Base-by-base conservation (phyloP, 2,329 filamentous ascomycete genomes). In the Bretziella fagacearum region DNA sequence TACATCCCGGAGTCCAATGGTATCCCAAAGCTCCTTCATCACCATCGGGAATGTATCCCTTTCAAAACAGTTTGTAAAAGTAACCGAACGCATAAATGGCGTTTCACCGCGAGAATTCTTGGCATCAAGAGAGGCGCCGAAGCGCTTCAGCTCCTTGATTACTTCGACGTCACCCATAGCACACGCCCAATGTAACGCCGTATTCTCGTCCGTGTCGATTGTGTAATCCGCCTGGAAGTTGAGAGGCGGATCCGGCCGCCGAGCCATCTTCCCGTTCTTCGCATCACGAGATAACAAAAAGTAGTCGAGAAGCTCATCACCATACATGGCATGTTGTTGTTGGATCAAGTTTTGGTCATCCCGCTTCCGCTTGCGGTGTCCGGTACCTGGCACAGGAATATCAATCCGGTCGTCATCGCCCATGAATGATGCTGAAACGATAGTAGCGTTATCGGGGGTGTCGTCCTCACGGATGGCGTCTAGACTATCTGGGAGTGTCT, bases 1-100 rank as follows among this genome's bases (percentile, higher is more conserved):
- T 60, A 76, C 78, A 58, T 98, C 91, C 18, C 81, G 73, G 50
- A 77, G 76, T 46, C 81, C 79, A 32, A 94, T 77, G 0, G 89
- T 95, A 30, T 80, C 75, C 44, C 87, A 77, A 3, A 98, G 72
- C 53, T 94, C 77, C 54, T 82, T 81, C 55, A 94, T 77, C 48
- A 98, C 78, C 18, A 73, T 73, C 0, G 85, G 82, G 64, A 96
- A 95, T 1, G 84, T 87, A 54, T 85, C 77, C 64, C 91, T 93
- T 60, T 96, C 91, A 60, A 80, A 91, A 60, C 91, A 94, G 62
- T 98, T 98, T 39, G 89, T 96, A 62, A 96, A 98, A 58, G 93
- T 76, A 48, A 96, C 87, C 4, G 85, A 83, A 36, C 87, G 81
- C 76, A 98, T 95, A 29, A 98, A 74, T 0, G 91, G 89, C 0